Percentiles rank a stretch among this genome's conserved stretches.
phyloP scores from a whole-genome alignment of 495 filamentous ascomycete genomes.

The Penicillium tannophilum region DNA sequence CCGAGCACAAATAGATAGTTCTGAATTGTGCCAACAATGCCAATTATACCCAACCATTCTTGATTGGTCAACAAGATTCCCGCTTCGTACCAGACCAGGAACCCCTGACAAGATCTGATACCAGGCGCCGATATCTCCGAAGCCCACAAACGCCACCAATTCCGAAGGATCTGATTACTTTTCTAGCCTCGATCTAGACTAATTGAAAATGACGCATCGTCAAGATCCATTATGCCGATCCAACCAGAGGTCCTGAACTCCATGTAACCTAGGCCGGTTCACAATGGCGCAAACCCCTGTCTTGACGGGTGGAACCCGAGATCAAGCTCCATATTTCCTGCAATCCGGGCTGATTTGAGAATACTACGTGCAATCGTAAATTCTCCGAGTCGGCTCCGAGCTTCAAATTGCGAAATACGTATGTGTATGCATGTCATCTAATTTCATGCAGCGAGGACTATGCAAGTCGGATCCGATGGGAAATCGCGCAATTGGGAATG shows the following conservation, averaged over 20 bases:
- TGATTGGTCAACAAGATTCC: too few species aligned
- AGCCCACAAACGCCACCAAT: too few species aligned
- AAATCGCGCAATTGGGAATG: not conserved
- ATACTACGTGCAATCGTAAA: not conserved
- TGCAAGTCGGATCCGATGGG: conserved; percentile 2
- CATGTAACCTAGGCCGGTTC: not conserved
- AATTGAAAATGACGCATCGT: not conserved
- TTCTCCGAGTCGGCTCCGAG: conserved; percentile 1
- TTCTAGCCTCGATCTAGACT: not conserved
- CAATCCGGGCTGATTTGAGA: not conserved
- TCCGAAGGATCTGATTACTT: too few species aligned
- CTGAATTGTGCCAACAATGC: not conserved
- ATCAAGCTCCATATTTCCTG: not conserved
- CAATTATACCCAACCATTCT: too few species aligned
- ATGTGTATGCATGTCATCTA: not conserved
- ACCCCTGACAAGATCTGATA: not conserved
- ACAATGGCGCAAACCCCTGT: not conserved
- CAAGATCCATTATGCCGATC: not conserved
- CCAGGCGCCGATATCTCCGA: not conserved
- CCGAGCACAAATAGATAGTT: not conserved
- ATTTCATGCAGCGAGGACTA: not conserved
- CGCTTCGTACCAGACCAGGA: not conserved
- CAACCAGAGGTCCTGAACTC: not conserved
- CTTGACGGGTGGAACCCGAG: not conserved
- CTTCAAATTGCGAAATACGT: not conserved